These are phyloP conservation scores for Mycena epipterygia DNA, from an alignment of 768 basidiomycete species.

Conservation along the genomic window DNA sequence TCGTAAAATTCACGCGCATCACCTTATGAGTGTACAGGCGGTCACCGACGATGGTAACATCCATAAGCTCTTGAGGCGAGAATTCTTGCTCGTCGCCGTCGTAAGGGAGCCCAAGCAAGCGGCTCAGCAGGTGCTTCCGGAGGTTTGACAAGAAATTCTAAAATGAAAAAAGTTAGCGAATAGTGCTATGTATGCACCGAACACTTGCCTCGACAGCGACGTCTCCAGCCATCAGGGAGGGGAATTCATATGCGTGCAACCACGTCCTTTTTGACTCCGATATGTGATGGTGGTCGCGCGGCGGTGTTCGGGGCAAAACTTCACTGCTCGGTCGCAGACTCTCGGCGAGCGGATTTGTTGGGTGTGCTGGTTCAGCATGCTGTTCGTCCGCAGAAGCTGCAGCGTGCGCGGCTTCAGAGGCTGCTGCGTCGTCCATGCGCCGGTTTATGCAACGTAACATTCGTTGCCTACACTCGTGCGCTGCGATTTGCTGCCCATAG, in stretches of 20 bases:
- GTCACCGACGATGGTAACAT: slow-evolving; percentile 39
- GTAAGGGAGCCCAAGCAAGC: not conserved
- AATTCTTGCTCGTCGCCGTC: slow-evolving; percentile 38
- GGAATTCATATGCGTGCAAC: not conserved
- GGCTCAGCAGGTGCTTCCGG: slow-evolving; percentile 1
- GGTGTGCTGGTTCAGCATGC: not conserved
- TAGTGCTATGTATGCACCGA: not conserved
- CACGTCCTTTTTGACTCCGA: slow-evolving; percentile 33
- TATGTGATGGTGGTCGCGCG: slow-evolving; percentile 39
- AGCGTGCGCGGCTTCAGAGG: not conserved
- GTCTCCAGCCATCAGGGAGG: slow-evolving; percentile 30
- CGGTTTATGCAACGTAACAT: not conserved
- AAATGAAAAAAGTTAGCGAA: not conserved
- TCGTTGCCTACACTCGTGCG: not conserved
- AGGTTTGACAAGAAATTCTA: not conserved
- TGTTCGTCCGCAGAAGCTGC: not conserved
- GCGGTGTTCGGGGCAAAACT: slow-evolving; percentile 28
- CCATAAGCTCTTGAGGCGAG: slow-evolving; percentile 18
- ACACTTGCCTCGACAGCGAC: slow-evolving; percentile 43
- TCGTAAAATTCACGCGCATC: slow-evolving; percentile 51
- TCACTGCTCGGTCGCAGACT: slow-evolving; percentile 18
- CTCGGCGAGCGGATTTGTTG: not conserved
- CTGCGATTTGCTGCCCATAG: slow-evolving; percentile 36
- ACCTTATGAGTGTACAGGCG: slow-evolving; percentile 40
- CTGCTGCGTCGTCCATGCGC: not conserved